Percentiles rank a stretch among this genome's conserved stretches.
Conservation (phyloP, 2,329 filamentous ascomycete species). For the Xylaria sp. region DNA sequence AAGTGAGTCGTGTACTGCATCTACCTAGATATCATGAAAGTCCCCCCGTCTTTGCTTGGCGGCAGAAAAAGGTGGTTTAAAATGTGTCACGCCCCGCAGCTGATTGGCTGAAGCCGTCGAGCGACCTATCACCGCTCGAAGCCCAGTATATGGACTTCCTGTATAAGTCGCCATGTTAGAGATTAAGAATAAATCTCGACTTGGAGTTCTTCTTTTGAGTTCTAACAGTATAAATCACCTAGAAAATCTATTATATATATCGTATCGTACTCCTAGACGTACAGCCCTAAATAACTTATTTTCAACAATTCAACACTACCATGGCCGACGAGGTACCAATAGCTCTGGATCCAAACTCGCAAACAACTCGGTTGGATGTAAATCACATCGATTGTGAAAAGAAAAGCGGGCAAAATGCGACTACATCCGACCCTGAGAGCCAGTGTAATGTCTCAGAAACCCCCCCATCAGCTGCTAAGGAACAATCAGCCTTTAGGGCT, state of each 20-base stretch:
- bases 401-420: neutral
- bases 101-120: constrained; percentile 39
- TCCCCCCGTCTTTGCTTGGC: constrained; percentile 11
- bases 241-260: too few relatives aligned
- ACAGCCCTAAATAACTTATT: too few relatives aligned
- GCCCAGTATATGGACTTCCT: neutral
- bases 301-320: neutral
- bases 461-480: constrained; percentile 15
- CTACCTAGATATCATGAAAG: neutral
- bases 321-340: constrained; percentile 13
- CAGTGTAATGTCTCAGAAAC: constrained; percentile 14
- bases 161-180: constrained; percentile 16
- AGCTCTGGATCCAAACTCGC: neutral
- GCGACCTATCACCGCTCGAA: neutral
- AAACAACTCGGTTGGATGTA: neutral
- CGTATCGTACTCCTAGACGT: too few relatives aligned
- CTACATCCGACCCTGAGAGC: constrained; percentile 27
- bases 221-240: neutral
- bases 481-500: constrained; percentile 60
- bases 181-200: neutral
- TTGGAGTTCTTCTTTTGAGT: neutral
- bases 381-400: constrained; percentile 17
- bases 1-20: neutral
- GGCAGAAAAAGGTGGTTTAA: neutral
- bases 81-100: constrained; percentile 39